phyloP scores from a whole-genome alignment of 108 stramenopile genomes.

The Cyclotella choctawhatcheeana region DNA sequence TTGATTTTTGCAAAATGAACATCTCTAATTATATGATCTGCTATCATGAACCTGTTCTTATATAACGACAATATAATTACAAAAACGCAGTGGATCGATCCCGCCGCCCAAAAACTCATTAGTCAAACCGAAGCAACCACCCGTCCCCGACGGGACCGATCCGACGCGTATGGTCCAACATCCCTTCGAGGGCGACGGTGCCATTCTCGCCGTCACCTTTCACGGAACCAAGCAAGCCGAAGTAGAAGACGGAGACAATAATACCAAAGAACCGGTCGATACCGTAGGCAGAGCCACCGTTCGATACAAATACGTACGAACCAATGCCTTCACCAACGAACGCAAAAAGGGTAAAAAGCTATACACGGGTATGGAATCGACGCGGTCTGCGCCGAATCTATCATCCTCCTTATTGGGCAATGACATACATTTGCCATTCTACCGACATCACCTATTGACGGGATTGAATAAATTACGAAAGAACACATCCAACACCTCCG shows the following conservation, averaged over 20 bases:
- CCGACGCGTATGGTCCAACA: slow-evolving; percentile 75
- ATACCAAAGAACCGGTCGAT: slow-evolving; percentile 4
- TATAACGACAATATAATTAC: too few relatives aligned
- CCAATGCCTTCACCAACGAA: slow-evolving; percentile 81
- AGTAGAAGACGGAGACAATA: not conserved
- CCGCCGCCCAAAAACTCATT: slow-evolving; percentile 79
- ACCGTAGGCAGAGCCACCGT: slow-evolving; percentile 42
- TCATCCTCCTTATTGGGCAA: slow-evolving; percentile 66
- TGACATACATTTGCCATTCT: slow-evolving; percentile 73
- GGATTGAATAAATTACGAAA: slow-evolving; percentile 83
- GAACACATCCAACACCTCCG: slow-evolving; percentile 81
- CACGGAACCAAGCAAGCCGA: slow-evolving; percentile 37
- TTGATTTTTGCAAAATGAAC: too few relatives aligned
- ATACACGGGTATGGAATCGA: slow-evolving; percentile 85
- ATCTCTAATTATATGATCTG: too few relatives aligned
- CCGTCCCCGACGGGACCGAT: slow-evolving; percentile 78
- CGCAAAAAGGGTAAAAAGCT: slow-evolving; percentile 79
- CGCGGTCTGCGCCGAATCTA: slow-evolving; percentile 51
- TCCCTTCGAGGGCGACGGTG: slow-evolving; percentile 87
- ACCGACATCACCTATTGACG: slow-evolving; percentile 77
- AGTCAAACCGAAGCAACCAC: slow-evolving; percentile 79
- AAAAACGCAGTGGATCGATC: slow-evolving; percentile 59
- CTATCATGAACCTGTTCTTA: too few relatives aligned
- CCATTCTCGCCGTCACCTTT: slow-evolving; percentile 78
- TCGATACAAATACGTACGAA: slow-evolving; percentile 77